phyloP scores from a whole-genome alignment of 768 basidiomycete genomes.

The Trametes cubensis region DNA sequence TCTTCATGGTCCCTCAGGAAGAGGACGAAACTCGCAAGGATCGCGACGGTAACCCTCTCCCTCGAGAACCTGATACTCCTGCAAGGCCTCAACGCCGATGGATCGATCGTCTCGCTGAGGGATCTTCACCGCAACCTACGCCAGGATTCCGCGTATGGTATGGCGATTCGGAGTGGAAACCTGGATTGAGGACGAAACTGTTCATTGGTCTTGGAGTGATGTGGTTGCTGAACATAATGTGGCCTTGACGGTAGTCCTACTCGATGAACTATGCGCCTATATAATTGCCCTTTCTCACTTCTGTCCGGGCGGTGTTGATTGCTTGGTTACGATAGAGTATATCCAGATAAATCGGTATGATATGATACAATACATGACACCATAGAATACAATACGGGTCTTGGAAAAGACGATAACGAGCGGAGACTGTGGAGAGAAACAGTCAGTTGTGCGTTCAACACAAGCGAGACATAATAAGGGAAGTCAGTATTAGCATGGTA shows the following conservation, averaged over 20 bases:
- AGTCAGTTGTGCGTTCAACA: slow-evolving; percentile 5
- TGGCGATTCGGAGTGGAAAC: slow-evolving; percentile 35
- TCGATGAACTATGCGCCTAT: background rate
- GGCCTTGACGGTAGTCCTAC: slow-evolving; percentile 39
- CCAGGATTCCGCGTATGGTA: slow-evolving; percentile 38
- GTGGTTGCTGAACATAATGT: slow-evolving; percentile 70
- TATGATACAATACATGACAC: no score
- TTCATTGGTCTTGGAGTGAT: slow-evolving; percentile 47
- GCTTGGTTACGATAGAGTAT: no score
- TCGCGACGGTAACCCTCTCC: slow-evolving; percentile 34
- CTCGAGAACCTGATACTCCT: slow-evolving; percentile 45
- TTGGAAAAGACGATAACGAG: background rate
- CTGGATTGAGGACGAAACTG: slow-evolving; percentile 48
- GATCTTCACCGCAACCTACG: slow-evolving; percentile 25
- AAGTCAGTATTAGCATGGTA: slow-evolving; percentile 89
- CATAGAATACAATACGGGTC: background rate
- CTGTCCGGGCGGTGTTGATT: no score
- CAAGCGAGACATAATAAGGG: slow-evolving; percentile 30
- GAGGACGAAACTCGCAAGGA: slow-evolving; percentile 26
- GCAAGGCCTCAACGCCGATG: slow-evolving; percentile 45
- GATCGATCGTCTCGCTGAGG: slow-evolving; percentile 54
- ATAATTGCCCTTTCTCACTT: no score
- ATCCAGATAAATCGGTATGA: no score
- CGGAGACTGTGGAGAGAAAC: background rate
- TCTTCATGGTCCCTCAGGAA: slow-evolving; percentile 30